These are phyloP conservation scores for Diutina scorzettiae DNA, from an alignment of 1,139 yeast genomes.

Conservation along the genomic window DNA sequence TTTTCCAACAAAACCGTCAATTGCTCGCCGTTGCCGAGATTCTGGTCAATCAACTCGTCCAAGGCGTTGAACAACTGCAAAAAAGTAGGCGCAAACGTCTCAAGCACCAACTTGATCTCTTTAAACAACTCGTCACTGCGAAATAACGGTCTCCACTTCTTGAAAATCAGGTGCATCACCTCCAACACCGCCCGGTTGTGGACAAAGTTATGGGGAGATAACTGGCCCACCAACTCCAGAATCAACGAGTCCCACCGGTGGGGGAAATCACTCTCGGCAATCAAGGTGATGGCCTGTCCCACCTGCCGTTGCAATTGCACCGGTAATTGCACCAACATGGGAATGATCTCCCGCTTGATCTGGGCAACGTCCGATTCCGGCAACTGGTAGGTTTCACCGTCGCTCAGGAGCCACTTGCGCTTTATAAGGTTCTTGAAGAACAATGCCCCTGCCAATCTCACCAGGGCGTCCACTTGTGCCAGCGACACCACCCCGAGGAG, in stretches of 20 bases:
- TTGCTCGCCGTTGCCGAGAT: constrained; percentile 30
- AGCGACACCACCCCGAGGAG: constrained; percentile 72
- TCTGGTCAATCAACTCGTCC: constrained; percentile 50
- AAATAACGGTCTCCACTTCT: constrained; percentile 92
- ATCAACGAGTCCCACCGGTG: constrained; percentile 74
- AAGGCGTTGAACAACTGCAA: constrained; percentile 51
- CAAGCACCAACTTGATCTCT: constrained; percentile 81
- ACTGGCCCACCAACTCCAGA: constrained; percentile 59
- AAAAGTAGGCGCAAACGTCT: constrained; percentile 77
- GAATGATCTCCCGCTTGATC: constrained; percentile 67
- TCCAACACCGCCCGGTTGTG: constrained; percentile 76
- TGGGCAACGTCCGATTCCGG: constrained; percentile 49
- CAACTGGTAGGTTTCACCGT: constrained; percentile 57
- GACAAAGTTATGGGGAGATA: constrained; percentile 53
- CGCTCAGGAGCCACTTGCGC: constrained; percentile 83
- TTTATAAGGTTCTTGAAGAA: constrained; percentile 82
- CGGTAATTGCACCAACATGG: constrained; percentile 75
- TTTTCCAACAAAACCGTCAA: constrained; percentile 55
- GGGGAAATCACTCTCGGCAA: constrained; percentile 96
- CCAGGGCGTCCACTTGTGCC: constrained; percentile 36
- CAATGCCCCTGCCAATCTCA: constrained; percentile 79
- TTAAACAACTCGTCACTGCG: constrained; percentile 80
- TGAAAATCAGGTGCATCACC: constrained; percentile 92
- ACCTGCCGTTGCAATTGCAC: constrained; percentile 69
- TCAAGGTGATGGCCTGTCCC: constrained; percentile 85